A percentile compares a stretch with the other conserved stretches of the same genome.
phyloP scores from a whole-genome alignment of 257 asterid genomes.

The Plantago major region DNA sequence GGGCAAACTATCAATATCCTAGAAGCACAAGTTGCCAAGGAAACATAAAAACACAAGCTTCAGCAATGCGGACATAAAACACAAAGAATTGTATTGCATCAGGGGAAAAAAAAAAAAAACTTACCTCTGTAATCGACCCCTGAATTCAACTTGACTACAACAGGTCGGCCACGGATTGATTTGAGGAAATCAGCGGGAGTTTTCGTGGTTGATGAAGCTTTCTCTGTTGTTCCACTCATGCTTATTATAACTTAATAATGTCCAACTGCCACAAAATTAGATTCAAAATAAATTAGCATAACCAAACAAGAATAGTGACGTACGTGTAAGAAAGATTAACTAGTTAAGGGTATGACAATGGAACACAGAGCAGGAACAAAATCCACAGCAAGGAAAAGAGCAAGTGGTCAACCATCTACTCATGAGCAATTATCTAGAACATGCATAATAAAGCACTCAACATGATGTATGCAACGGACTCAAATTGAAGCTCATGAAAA shows the following conservation, averaged over 20 bases:
- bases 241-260: conserved; percentile 21
- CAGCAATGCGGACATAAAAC: neutral
- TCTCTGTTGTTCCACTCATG: conserved; percentile 78
- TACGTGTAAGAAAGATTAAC: neutral
- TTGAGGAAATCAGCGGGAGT: conserved; percentile 95
- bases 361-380: neutral
- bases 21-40: too few relatives aligned
- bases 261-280: conserved; percentile 14
- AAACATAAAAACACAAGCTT: neutral
- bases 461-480: neutral
- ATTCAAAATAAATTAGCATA: conserved; percentile 7
- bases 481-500: neutral
- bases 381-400: neutral
- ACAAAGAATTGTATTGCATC: neutral
- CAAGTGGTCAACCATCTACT: neutral
- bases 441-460: neutral
- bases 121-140: conserved; percentile 94
- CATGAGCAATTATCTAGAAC: neutral
- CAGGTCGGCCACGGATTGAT: conserved; percentile 96
- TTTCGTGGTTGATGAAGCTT: conserved; percentile 59
- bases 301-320: neutral
- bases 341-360: neutral
- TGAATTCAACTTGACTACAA: conserved; percentile 90
- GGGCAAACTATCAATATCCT: too few relatives aligned
- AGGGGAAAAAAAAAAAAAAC: conserved; percentile 6